Base-by-base conservation (phyloP, 1,284 basidiomycete species). In the Sphagnurus paluster region DNA sequence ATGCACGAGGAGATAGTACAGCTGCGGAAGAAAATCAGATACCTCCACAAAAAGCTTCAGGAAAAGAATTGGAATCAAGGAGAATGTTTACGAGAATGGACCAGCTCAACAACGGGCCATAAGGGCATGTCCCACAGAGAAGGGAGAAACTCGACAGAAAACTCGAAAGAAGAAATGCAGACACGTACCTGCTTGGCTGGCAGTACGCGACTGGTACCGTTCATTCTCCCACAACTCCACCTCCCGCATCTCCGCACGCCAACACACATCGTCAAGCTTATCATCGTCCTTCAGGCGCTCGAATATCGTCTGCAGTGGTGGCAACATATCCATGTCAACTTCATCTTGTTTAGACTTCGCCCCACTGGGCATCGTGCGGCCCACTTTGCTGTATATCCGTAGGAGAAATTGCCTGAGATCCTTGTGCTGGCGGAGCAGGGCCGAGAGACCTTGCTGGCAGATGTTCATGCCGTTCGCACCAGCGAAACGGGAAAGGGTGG, bases 191-290 rank as follows among this genome's bases (percentile, higher is more conserved):
- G 4, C 39, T 16, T 9, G 19, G 14, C 14, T 10, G 1, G 8
- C 16, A 34, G 8, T 19, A 21, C 25, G 26, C 36, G 49, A 59
- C n/a, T n/a, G n/a, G 60, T 44, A 81, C 13, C 87, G 72, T 60
- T 90, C 85, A 61, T 90, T 90, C 70, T 90, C 88, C 71, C 78
- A 90, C 13, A 90, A 60, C 59, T 88, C 84, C 6, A 90, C 84
- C 35, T 82, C 76, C 2, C 76, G 63, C 61, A 83, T 72, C 54
- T 82, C 77, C 2, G 79, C 70, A 1, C 65, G 68, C 84, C 85
- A 88, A 42, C 78, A 78, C 17, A 61, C 64, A 57, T 89, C 85
- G 6, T 74, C 69, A 3, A 90, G 71, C 16, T 68, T 70, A 52
- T 89, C 83, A 51, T 90, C 69, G 54, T 90, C 84, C 7, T 82